phyloP scores from a whole-genome alignment of 495 filamentous ascomycete genomes.

The Glonium stellatum region DNA sequence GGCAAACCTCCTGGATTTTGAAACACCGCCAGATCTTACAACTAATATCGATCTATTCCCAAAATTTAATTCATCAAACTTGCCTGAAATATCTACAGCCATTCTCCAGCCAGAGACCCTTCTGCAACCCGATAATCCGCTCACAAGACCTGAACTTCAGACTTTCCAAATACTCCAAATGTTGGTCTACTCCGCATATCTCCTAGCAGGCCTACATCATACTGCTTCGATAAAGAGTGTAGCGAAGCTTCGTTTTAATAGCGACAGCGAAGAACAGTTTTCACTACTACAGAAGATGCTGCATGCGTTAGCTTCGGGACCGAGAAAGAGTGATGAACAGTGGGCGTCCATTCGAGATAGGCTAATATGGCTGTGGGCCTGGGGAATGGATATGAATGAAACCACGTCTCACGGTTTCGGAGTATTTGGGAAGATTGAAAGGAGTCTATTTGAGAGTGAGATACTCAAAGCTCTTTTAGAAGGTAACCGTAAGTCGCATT shows the following conservation, averaged over 20 bases:
- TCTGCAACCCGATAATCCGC: constrained; percentile 52
- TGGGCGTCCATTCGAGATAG: constrained; percentile 62
- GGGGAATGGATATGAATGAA: constrained; percentile 50
- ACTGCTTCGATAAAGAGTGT: constrained; percentile 52
- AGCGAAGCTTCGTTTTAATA: constrained; percentile 52
- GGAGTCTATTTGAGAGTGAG: not conserved
- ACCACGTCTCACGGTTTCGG: not conserved
- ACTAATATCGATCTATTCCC: constrained; percentile 29
- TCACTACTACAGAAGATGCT: constrained; percentile 58
- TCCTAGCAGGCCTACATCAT: constrained; percentile 55
- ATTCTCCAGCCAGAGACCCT: constrained; percentile 50
- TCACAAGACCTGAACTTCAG: constrained; percentile 58
- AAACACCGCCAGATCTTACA: constrained; percentile 42
- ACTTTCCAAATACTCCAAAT: constrained; percentile 60
- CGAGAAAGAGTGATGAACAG: constrained; percentile 54
- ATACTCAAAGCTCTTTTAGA: constrained; percentile 1
- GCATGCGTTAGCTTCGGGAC: constrained; percentile 41
- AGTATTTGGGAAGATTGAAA: constrained; percentile 4
- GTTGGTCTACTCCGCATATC: constrained; percentile 59
- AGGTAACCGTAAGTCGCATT: too few species aligned
- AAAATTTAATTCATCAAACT: constrained; percentile 33
- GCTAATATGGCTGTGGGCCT: constrained; percentile 75
- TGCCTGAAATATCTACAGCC: constrained; percentile 39
- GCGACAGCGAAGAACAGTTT: constrained; percentile 59
- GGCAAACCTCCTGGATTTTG: constrained; percentile 53